Conservation (phyloP, 2,329 filamentous ascomycete genomes). For the Xylariaceae sp. region DNA sequence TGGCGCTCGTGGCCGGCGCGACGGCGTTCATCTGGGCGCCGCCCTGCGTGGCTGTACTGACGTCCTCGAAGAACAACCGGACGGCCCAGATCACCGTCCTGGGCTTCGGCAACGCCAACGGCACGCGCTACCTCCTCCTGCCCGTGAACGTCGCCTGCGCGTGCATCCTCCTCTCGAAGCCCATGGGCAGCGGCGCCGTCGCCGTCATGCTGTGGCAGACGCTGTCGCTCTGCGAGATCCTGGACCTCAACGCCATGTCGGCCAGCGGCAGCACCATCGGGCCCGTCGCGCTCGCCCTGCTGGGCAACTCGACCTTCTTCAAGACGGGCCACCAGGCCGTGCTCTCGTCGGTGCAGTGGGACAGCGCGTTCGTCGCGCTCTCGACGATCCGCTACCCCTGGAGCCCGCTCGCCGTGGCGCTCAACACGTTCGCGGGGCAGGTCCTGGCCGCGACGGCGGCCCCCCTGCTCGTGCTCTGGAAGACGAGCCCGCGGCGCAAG, state of each 20-base stretch:
- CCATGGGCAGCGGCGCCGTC: conserved; percentile 84
- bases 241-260: conserved; percentile 54
- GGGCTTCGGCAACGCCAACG: conserved; percentile 89
- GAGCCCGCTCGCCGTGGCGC: conserved; percentile 69
- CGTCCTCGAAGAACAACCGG: conserved; percentile 35
- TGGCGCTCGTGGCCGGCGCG: conserved; percentile 76
- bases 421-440: conserved; percentile 87
- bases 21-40: conserved; percentile 80
- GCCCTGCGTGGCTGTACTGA: conserved; percentile 69
- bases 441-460: conserved; percentile 74
- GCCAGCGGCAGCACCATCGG: conserved; percentile 68
- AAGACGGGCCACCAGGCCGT: conserved; percentile 95
- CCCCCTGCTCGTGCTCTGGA: conserved; percentile 82
- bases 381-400: conserved; percentile 80
- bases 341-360: conserved; percentile 87
- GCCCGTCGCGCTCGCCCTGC: conserved; percentile 74
- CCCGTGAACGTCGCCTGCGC: conserved; percentile 70
- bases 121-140: conserved; percentile 80
- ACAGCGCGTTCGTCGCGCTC: conserved; percentile 85
- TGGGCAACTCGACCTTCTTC: conserved; percentile 93
- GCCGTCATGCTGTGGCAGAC: conserved; percentile 82
- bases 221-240: conserved; percentile 63
- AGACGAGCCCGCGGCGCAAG: conserved; percentile 67
- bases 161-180: conserved; percentile 78
- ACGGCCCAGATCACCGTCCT: conserved; percentile 65